Base-by-base conservation (phyloP, 2,329 filamentous ascomycete genomes). In the Elsinoe perseae region DNA sequence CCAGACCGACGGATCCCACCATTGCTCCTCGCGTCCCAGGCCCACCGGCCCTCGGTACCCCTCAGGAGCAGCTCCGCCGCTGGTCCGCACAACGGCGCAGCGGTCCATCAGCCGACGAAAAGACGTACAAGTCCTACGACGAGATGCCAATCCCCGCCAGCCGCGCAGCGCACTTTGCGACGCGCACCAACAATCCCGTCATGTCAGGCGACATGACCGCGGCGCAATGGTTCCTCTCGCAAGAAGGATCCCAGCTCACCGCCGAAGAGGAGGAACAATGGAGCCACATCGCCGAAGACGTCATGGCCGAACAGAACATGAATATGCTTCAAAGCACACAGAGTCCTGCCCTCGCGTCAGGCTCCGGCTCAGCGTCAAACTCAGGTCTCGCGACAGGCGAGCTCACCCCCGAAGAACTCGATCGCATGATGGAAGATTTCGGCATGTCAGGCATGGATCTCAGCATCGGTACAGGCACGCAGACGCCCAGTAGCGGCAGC, bases 1-100 rank as follows among this genome's bases (percentile, higher is more conserved):
- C 34, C 21, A 57, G 54, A 4, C 56, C 58, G 7, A 54, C 57
- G 6, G 57, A 50, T 23, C 43, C 58, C 28, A 61, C 57, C 20
- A 54, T 60, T 14, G 60, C 61, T 10, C 52, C 62, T 2, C 44
- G 43, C 27, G 50, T 43, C 14, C 43, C 55, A 14, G 58, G 12
- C 16, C 48, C 28, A 9, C 5, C 30, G 16, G 16, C 48, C 30
- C 8, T 20, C 30, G 48, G 48, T 20, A 34, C 28, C 6, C 48
- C 48, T 5, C 25, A 36, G 2, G 25, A 50, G 10, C 44, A 30
- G 53, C 40, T 56, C 62, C 34, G 23, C 56, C 53, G 18, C 38
- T 28, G 44, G 25, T 20, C 56, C 54, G 21, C 50, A 48, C 50
- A 56, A 48, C 38, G 43, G 27, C 23, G 16, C 16, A 20, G 21